Evolutionary conservation across 2,329 filamentous ascomycete genomes (phyloP).

Genomic region (Chalaropsis thielavioides): DNA sequence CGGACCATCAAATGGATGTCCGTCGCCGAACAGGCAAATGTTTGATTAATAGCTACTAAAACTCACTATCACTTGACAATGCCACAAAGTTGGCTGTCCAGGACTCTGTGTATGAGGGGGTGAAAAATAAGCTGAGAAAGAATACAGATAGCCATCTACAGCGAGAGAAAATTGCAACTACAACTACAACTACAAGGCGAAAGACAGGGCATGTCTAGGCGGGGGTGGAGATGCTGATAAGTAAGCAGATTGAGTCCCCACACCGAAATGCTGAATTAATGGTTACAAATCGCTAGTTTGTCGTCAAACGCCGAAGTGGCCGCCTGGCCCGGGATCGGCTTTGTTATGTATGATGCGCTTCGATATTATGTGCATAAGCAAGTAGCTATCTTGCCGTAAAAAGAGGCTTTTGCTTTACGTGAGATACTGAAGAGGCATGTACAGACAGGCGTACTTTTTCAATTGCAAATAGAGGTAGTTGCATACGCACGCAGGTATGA

Average conservation of each 20-base stretch:
- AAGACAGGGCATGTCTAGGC: neutral
- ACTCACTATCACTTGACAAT: neutral
- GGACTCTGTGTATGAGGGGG: too few species aligned
- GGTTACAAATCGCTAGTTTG: neutral
- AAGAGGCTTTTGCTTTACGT: neutral
- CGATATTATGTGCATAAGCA: neutral
- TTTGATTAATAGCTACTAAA: neutral
- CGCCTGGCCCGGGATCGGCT: conserved; percentile 1
- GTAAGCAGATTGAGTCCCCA: neutral
- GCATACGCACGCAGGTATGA: neutral
- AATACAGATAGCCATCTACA: too few species aligned
- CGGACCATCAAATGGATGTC: conserved; percentile 13
- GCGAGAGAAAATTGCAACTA: too few species aligned
- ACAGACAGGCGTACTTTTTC: neutral
- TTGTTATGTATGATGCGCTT: neutral
- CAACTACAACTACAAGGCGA: neutral
- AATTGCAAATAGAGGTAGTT: neutral
- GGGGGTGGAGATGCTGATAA: neutral
- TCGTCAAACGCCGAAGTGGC: neutral
- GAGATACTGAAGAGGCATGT: neutral
- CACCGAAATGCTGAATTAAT: neutral
- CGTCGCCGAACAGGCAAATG: neutral
- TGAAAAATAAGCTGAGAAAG: too few species aligned
- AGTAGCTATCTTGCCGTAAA: neutral
- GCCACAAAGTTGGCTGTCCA: too few species aligned